phyloP scores from a whole-genome alignment of 108 stramenopile species.

The Skeletonema tropicum region DNA sequence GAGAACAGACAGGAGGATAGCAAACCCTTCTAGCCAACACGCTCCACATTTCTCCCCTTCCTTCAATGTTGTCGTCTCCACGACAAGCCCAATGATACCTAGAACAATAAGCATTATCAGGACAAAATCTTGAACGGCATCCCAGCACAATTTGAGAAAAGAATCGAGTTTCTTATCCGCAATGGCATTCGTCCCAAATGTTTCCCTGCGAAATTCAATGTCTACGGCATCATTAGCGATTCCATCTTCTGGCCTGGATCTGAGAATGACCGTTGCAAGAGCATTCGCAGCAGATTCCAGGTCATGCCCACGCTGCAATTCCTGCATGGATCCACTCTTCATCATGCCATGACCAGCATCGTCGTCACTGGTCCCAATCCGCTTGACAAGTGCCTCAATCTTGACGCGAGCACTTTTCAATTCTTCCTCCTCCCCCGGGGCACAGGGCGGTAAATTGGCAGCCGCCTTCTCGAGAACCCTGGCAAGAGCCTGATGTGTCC shows the following conservation, averaged over 20 bases:
- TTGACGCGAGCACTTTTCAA: constrained; percentile 29
- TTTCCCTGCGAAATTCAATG: constrained; percentile 61
- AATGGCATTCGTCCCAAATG: constrained; percentile 79
- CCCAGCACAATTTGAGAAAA: constrained; percentile 86
- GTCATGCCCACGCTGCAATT: constrained; percentile 4
- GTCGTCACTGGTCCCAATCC: constrained; percentile 53
- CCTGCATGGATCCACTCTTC: constrained; percentile 45
- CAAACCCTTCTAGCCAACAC: constrained; percentile 95
- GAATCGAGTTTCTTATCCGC: constrained; percentile 73
- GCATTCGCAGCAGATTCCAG: constrained; percentile 59
- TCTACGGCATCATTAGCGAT: constrained; percentile 59
- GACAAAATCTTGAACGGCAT: constrained; percentile 94
- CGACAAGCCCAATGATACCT: constrained; percentile 84
- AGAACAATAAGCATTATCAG: constrained; percentile 91
- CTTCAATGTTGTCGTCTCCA: constrained; percentile 68
- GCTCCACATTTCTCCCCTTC: constrained; percentile 68
- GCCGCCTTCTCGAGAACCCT: constrained; percentile 66
- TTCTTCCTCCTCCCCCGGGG: constrained; percentile 19
- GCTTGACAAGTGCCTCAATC: constrained; percentile 58
- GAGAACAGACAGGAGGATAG: constrained; percentile 88
- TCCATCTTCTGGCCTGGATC: constrained; percentile 70
- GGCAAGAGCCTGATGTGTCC: constrained; percentile 63
- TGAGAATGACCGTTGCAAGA: constrained; percentile 64
- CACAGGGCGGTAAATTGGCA: constrained; percentile 14
- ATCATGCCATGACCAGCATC: constrained; percentile 32